Conservation (phyloP, 495 filamentous ascomycete species). For the Daldinia caldariorum region DNA sequence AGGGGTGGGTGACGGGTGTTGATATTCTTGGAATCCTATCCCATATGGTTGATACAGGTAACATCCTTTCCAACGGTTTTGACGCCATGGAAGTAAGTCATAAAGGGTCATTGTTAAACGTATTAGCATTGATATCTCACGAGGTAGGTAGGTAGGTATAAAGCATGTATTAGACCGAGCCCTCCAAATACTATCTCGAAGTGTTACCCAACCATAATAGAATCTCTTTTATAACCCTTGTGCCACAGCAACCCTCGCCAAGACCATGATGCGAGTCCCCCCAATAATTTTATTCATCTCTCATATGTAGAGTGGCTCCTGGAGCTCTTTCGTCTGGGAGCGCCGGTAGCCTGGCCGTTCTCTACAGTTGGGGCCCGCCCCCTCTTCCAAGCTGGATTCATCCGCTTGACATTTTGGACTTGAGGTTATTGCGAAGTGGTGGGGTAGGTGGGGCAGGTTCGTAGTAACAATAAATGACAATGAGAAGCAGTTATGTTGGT, state of each 20-base stretch:
- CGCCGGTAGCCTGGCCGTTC: constrained; percentile 12
- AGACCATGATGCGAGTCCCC: constrained; percentile 28
- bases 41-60: background rate
- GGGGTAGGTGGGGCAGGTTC: too few species aligned
- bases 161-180: constrained; percentile 24
- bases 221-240: constrained; percentile 28
- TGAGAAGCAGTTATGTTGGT: too few species aligned
- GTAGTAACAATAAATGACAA: too few species aligned
- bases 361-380: constrained; percentile 20
- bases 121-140: constrained; percentile 4
- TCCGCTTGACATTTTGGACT: too few species aligned
- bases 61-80: background rate
- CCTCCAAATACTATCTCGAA: constrained; percentile 20
- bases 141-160: constrained; percentile 11
- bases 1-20: background rate
- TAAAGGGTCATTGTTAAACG: constrained; percentile 31
- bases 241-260: constrained; percentile 35
- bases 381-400: constrained; percentile 20
- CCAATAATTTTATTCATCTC: constrained; percentile 25
- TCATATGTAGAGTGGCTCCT: constrained; percentile 27
- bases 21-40: background rate
- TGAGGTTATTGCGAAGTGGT: too few species aligned
- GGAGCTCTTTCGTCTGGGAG: constrained; percentile 12
- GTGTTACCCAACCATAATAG: constrained; percentile 31
- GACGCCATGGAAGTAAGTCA: constrained; percentile 19